phyloP scores from a whole-genome alignment of 306 rosid species.

The Sindora glabra region DNA sequence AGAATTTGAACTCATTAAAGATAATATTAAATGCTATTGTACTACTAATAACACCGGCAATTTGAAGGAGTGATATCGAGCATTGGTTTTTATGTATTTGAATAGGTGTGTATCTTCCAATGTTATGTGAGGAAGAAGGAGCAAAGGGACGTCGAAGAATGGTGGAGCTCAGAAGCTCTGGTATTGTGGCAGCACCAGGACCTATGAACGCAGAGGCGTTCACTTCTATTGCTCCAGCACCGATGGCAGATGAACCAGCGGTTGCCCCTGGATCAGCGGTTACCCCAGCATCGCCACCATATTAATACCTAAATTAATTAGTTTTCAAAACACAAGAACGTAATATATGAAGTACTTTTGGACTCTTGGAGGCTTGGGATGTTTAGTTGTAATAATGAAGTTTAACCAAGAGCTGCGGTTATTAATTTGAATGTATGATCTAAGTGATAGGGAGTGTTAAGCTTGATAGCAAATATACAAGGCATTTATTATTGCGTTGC shows the following conservation, averaged over 20 bases:
- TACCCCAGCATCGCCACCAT: no score
- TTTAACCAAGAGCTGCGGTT: not conserved
- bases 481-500: no score
- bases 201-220: slow-evolving; percentile 30
- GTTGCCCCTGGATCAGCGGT: slow-evolving; percentile 34
- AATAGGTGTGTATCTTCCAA: slow-evolving; percentile 84
- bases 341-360: no score
- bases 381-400: slow-evolving; percentile 8
- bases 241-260: not conserved
- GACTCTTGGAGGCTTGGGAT: no score
- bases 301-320: no score
- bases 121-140: slow-evolving; percentile 55
- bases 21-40: no score
- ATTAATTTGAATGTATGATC: not conserved
- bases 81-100: not conserved
- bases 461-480: no score
- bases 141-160: slow-evolving; percentile 40
- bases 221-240: slow-evolving; percentile 13
- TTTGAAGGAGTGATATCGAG: no score
- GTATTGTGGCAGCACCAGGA: slow-evolving; percentile 64
- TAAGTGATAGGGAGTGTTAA: no score
- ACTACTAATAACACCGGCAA: no score
- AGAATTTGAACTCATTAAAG: no score
- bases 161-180: slow-evolving; percentile 73
- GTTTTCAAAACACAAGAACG: not conserved